phyloP scores from a whole-genome alignment of 192 early-diverging fungal genomes.

The Rhizoclosmatium sp. region DNA sequence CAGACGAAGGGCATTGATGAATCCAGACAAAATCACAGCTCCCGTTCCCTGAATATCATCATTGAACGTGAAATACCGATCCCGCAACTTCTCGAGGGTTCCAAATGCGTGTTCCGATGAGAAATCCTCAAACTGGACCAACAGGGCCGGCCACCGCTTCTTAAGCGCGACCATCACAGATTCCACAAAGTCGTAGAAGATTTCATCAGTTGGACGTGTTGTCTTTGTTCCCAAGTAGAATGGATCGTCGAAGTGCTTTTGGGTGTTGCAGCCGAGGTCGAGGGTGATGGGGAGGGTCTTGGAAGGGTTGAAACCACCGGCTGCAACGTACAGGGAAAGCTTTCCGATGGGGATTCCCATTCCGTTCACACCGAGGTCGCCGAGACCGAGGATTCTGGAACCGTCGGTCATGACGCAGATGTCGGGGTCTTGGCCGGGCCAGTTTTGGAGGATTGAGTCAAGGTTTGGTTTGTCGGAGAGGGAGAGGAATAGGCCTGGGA shows the following conservation, averaged over 20 bases:
- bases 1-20: slow-evolving; percentile 81
- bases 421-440: slow-evolving; percentile 65
- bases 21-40: slow-evolving; percentile 91
- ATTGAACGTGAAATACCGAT: slow-evolving; percentile 87
- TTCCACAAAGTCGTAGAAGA: slow-evolving; percentile 82
- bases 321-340: slow-evolving; percentile 81
- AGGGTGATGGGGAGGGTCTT: slow-evolving; percentile 90
- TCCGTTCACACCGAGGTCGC: slow-evolving; percentile 94
- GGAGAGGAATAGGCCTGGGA: slow-evolving; percentile 88
- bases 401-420: slow-evolving; percentile 95
- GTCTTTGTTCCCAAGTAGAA: slow-evolving; percentile 87
- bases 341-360: slow-evolving; percentile 97
- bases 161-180: slow-evolving; percentile 75
- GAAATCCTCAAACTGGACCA: slow-evolving; percentile 97
- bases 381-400: slow-evolving; percentile 90
- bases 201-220: slow-evolving; percentile 61
- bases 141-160: slow-evolving; percentile 72
- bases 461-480: slow-evolving; percentile 78
- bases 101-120: slow-evolving; percentile 92
- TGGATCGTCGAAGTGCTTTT: slow-evolving; percentile 81
- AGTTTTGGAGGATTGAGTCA: slow-evolving; percentile 79
- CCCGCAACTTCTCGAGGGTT: slow-evolving; percentile 77
- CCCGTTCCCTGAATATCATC: slow-evolving; percentile 96
- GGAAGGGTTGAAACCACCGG: slow-evolving; percentile 81
- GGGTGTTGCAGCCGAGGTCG: slow-evolving; percentile 92